Evolutionary conservation across 768 basidiomycete species (phyloP).

Genomic region (Tricholoma matsutake): DNA sequence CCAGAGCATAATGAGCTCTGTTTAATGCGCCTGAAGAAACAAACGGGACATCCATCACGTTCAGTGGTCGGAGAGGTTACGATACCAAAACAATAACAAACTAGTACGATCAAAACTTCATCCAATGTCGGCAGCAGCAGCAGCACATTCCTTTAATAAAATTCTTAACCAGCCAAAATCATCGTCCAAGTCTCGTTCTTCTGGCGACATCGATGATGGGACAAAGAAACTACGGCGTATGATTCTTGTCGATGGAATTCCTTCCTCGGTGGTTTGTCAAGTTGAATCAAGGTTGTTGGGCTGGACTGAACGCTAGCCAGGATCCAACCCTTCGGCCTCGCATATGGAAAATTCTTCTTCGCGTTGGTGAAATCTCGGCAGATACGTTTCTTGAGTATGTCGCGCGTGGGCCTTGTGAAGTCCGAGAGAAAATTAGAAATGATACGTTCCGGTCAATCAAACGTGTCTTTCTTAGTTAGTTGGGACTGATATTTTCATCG

Average conservation of each 20-base stretch:
- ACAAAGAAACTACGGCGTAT: slow-evolving; percentile 83
- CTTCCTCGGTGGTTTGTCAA: slow-evolving; percentile 63
- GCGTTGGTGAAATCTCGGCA: slow-evolving; percentile 75
- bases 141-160: slow-evolving; percentile 78
- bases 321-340: slow-evolving; percentile 83
- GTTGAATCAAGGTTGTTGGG: neutral
- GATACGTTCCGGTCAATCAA: slow-evolving; percentile 83
- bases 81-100: neutral
- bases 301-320: slow-evolving; percentile 23
- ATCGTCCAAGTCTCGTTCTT: slow-evolving; percentile 59
- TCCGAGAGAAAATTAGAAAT: slow-evolving; percentile 90
- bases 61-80: neutral
- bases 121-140: slow-evolving; percentile 28
- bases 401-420: slow-evolving; percentile 79
- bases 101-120: slow-evolving; percentile 4
- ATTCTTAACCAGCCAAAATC: slow-evolving; percentile 68
- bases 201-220: slow-evolving; percentile 67
- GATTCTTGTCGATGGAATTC: slow-evolving; percentile 90
- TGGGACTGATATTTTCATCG: neutral
- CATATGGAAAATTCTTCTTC: slow-evolving; percentile 93
- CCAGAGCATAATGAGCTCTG: slow-evolving; percentile 71
- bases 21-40: slow-evolving; percentile 74
- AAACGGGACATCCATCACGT: slow-evolving; percentile 83
- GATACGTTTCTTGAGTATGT: slow-evolving; percentile 77
- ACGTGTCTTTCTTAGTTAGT: neutral